These are phyloP conservation scores for Cucurbita ficifolia DNA, from an alignment of 306 rosid genomes.

Conservation along the genomic window DNA sequence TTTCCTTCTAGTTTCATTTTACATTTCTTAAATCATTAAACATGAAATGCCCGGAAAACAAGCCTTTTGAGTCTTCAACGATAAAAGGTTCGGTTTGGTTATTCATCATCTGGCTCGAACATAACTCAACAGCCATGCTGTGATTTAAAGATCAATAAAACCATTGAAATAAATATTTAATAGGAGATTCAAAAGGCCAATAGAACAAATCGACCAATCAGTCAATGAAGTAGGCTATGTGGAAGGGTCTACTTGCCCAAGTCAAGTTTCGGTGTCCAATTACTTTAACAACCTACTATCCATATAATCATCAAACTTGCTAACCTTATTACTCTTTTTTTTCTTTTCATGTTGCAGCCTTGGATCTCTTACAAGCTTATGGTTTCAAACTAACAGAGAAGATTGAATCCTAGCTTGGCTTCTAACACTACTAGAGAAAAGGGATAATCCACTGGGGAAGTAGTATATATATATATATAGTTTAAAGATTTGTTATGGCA, in stretches of 20 bases:
- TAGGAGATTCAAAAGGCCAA: background rate
- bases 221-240: background rate
- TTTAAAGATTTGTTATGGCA: background rate
- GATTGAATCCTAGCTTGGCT: slow-evolving; percentile 15
- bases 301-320: too few species aligned
- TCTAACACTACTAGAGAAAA: background rate
- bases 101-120: background rate
- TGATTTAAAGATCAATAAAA: too few species aligned
- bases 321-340: too few species aligned
- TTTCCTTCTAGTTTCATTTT: background rate
- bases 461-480: background rate
- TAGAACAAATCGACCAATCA: background rate
- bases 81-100: background rate
- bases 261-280: background rate
- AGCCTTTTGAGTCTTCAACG: background rate
- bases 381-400: slow-evolving; percentile 80
- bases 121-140: background rate
- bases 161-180: background rate
- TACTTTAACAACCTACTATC: background rate
- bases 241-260: background rate
- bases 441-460: background rate
- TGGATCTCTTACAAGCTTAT: slow-evolving; percentile 62
- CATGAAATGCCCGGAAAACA: background rate
- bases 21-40: background rate
- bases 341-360: slow-evolving; percentile 29